Evolutionary conservation across 257 asterid species (phyloP).

Genomic region (Jacaranda mimosifolia): DNA sequence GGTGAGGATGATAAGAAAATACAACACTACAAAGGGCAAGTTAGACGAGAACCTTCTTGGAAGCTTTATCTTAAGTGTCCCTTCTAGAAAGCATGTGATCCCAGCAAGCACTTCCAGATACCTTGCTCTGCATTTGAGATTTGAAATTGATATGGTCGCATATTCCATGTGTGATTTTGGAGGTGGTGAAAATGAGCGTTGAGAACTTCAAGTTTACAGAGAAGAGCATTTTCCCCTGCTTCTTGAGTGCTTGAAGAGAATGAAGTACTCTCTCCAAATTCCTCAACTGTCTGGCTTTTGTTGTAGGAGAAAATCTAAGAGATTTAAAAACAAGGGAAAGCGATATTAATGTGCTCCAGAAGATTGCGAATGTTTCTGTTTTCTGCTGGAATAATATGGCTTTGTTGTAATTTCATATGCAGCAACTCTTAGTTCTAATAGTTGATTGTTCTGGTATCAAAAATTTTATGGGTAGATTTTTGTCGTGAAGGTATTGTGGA

Average conservation of each 20-base stretch:
- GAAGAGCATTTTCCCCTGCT: conserved; percentile 82
- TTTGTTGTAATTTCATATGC: too few relatives aligned
- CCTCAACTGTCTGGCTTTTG: conserved; percentile 3
- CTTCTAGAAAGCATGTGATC: conserved; percentile 29
- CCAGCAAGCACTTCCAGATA: conserved; percentile 55
- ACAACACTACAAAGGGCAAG: conserved; percentile 49
- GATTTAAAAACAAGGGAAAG: too few relatives aligned
- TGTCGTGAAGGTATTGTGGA: too few relatives aligned
- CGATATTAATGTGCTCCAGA: too few relatives aligned
- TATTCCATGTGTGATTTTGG: conserved; percentile 95
- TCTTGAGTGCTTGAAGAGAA: conserved; percentile 72
- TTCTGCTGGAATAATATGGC: too few relatives aligned
- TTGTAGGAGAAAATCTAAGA: too few relatives aligned
- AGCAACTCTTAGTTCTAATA: too few relatives aligned
- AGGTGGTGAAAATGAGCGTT: conserved; percentile 77
- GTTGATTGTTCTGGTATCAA: too few relatives aligned
- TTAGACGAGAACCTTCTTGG: conserved; percentile 83
- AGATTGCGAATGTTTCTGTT: too few relatives aligned
- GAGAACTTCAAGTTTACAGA: conserved; percentile 79
- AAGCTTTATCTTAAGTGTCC: conserved; percentile 51
- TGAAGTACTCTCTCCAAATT: conserved; percentile 43
- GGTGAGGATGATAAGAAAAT: conserved; percentile 67
- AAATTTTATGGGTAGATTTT: too few relatives aligned
- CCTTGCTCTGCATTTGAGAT: conserved; percentile 91
- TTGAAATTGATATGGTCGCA: conserved; percentile 98